Percentiles rank a stretch among this genome's conserved stretches.
Evolutionary conservation across 768 basidiomycete genomes (phyloP).

Genomic region (Lactarius akahatsu): DNA sequence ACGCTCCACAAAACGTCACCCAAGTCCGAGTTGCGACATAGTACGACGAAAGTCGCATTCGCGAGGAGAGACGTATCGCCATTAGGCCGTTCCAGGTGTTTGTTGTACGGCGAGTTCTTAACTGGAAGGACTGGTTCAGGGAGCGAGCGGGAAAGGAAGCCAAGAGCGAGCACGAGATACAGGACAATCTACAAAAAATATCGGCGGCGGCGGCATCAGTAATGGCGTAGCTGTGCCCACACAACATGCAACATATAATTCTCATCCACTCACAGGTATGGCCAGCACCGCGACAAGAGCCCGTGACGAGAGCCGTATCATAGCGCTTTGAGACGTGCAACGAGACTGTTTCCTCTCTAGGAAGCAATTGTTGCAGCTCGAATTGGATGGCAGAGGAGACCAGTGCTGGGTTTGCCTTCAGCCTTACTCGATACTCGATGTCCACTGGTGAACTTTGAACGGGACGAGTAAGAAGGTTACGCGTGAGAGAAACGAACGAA

Average conservation of each 20-base stretch:
- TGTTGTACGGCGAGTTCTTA: not conserved
- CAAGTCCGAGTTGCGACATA: conserved; percentile 68
- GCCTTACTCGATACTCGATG: not conserved
- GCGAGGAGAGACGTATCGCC: conserved; percentile 25
- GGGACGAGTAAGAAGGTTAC: not conserved
- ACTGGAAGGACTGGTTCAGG: not conserved
- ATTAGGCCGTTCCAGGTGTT: not conserved
- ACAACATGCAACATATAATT: not conserved
- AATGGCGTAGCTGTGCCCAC: not conserved
- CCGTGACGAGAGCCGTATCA: not conserved
- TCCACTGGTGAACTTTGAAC: not conserved
- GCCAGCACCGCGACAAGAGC: not conserved
- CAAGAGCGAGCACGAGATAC: not conserved
- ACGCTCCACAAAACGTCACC: conserved; percentile 60
- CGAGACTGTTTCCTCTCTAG: not conserved
- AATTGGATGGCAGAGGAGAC: not conserved
- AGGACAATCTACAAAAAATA: no score
- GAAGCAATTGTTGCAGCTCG: not conserved
- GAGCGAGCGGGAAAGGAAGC: not conserved
- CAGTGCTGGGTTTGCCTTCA: not conserved
- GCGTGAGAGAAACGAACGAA: not conserved
- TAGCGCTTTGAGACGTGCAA: not conserved
- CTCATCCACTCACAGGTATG: not conserved
- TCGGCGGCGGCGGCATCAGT: not conserved
- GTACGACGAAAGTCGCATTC: conserved; percentile 40